A percentile compares a stretch with the other conserved stretches of the same genome.
Evolutionary conservation across 2,329 filamentous ascomycete species (phyloP).

Genomic region (Claviceps sp.): DNA sequence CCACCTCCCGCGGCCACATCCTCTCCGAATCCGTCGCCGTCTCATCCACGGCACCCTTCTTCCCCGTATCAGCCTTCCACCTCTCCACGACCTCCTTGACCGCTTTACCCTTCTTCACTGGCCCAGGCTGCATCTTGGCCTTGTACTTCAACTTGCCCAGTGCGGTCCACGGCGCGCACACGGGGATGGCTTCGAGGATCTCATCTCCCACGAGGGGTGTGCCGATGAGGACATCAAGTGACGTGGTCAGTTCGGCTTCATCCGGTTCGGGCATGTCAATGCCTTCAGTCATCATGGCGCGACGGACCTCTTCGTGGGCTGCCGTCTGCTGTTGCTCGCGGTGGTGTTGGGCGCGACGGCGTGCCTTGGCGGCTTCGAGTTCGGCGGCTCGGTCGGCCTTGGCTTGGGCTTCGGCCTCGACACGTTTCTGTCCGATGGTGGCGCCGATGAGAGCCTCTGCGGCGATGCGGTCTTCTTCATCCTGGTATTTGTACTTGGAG

Average conservation of each 20-base stretch:
- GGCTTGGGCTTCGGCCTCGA: conserved; percentile 53
- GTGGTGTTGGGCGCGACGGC: conserved; percentile 68
- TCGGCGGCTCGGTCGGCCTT: conserved; percentile 58
- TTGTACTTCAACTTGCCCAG: conserved; percentile 75
- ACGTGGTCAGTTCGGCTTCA: conserved; percentile 38
- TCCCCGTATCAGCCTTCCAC: conserved; percentile 55
- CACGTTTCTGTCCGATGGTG: conserved; percentile 49
- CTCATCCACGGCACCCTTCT: conserved; percentile 49
- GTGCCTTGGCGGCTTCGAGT: conserved; percentile 55
- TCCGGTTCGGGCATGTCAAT: conserved; percentile 47
- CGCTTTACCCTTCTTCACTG: conserved; percentile 86
- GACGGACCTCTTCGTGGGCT: conserved; percentile 59
- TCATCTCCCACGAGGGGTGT: conserved; percentile 72
- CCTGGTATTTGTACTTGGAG: conserved; percentile 83
- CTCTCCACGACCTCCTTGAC: conserved; percentile 77
- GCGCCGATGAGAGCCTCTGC: conserved; percentile 83
- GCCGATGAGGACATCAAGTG: conserved; percentile 62
- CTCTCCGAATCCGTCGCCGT: conserved; percentile 50
- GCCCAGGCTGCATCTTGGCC: conserved; percentile 82
- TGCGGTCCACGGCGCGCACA: conserved; percentile 53
- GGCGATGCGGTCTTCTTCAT: conserved; percentile 78
- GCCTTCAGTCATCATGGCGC: conserved; percentile 44
- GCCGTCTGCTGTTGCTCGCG: conserved; percentile 62
- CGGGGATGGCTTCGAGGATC: conserved; percentile 51
- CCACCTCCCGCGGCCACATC: conserved; percentile 78